Evolutionary conservation across 345 rosid species (phyloP).

Genomic region (Nephelium lappaceum): DNA sequence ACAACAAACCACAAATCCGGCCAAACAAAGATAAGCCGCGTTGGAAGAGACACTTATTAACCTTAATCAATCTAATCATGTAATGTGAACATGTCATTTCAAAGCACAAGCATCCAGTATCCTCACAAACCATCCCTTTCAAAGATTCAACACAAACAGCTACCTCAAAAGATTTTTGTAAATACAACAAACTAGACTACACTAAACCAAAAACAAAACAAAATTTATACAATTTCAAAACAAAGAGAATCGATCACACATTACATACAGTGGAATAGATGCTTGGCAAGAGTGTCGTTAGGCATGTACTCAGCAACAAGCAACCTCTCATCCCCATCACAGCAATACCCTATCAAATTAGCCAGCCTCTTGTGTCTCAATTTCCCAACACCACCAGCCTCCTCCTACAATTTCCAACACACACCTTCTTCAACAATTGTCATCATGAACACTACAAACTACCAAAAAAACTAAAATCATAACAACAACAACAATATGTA

Average conservation of each 20-base stretch:
- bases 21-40: not conserved
- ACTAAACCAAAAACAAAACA: not conserved
- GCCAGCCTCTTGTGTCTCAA: conserved; percentile 81
- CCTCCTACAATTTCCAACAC: conserved; percentile 59
- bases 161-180: not conserved
- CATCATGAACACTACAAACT: not conserved
- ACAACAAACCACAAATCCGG: conserved; percentile 9
- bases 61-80: not conserved
- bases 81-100: not conserved
- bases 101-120: not conserved
- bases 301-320: conserved; percentile 99
- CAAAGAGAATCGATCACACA: conserved; percentile 12
- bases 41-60: not conserved
- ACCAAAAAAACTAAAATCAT: not conserved
- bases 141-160: not conserved
- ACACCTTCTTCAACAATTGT: conserved; percentile 20
- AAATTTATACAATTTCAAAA: not conserved
- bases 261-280: conserved; percentile 84
- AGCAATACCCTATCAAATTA: conserved; percentile 95
- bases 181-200: not conserved
- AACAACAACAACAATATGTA: not conserved
- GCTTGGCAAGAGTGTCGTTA: conserved; percentile 95
- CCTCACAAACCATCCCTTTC: not conserved
- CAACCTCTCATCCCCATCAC: conserved; percentile 95
- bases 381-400: conserved; percentile 90